Base-by-base conservation (phyloP, 2,329 filamentous ascomycete genomes). In the Celoporthe dispersa region DNA sequence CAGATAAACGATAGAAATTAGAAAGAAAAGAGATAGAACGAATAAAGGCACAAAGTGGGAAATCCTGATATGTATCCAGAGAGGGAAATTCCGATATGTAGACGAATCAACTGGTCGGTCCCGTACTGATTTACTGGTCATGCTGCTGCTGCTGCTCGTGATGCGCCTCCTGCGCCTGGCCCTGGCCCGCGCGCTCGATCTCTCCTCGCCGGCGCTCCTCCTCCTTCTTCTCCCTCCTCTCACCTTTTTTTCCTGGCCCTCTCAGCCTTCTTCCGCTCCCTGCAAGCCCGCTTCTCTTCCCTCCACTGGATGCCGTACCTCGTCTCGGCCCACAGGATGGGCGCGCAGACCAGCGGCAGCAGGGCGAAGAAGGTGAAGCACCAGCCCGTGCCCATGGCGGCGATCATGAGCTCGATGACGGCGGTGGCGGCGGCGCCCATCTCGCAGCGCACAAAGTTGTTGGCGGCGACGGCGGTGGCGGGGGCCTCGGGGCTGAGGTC, bases 401-500 rank as follows among this genome's bases (percentile, higher is more conserved):
- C 72, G 37, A 91, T 84, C 83, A 91, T 87, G 66, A 83, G 80
- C 66, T 89, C 84, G 53, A 92, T 87, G 11, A 89, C 81, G 0
- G 87, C 87, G 31, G 88, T 89, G 3, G 85, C 85, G 1, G 81
- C 84, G 0, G 90, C 90, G 33, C 88, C 89, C 57, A 88, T 79
- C 25, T 88, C 78, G 75, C 89, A 91, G n/a, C 89, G 80, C 5
- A 87, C 84, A 3, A 92, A 79, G 72, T 91, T 91, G 72, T 89
- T 90, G 0, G 89, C 87, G 0, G 89, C 89, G 1, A 88, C 88
- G 0, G 87, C 87, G 0, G 88, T 90, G 0, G 88, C 88, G 0
- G 88, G 88, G 1, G 86, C 84, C 33, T 86, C 80, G 0, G 88
- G 88, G 72, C 89, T 88, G 1, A 91, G 78, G 72, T 92, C 90